These are phyloP conservation scores for Rickenella mellea DNA, from an alignment of 768 basidiomycete genomes.

Conservation along the genomic window DNA sequence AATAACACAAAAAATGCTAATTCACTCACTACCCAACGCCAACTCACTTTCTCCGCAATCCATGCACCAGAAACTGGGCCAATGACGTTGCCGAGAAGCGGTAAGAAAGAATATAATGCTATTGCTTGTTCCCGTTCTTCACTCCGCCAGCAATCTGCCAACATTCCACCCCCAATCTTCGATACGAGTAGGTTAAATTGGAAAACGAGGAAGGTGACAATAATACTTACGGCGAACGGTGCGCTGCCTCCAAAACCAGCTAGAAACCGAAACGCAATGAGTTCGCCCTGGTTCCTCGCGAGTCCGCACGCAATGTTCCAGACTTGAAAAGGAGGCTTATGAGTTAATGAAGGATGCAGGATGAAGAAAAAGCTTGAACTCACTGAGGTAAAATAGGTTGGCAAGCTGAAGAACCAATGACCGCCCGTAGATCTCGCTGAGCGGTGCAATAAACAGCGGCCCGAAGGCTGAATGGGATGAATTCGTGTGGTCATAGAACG, in stretches of 20 bases:
- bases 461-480: slow-evolving; percentile 17
- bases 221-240: slow-evolving; percentile 36
- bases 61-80: slow-evolving; percentile 9
- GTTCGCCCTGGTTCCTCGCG: slow-evolving; percentile 43
- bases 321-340: slow-evolving; percentile 14
- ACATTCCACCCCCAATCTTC: slow-evolving; percentile 50
- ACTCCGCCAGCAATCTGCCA: slow-evolving; percentile 51
- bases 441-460: slow-evolving; percentile 17
- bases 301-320: slow-evolving; percentile 52
- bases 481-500: background rate
- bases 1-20: background rate
- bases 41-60: slow-evolving; percentile 4
- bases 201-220: background rate
- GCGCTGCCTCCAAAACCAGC: slow-evolving; percentile 68
- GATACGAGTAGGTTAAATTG: slow-evolving; percentile 8
- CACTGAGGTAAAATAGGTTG: slow-evolving; percentile 27
- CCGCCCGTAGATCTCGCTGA: slow-evolving; percentile 31
- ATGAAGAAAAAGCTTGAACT: slow-evolving; percentile 19
- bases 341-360: slow-evolving; percentile 14
- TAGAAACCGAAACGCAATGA: slow-evolving; percentile 62
- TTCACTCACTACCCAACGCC: slow-evolving; percentile 10
- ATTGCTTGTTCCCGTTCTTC: slow-evolving; percentile 59
- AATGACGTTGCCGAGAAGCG: slow-evolving; percentile 37
- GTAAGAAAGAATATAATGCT: slow-evolving; percentile 55
- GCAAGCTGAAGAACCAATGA: slow-evolving; percentile 27